Conservation (phyloP, 345 rosid genomes). For the Salix udensis region DNA sequence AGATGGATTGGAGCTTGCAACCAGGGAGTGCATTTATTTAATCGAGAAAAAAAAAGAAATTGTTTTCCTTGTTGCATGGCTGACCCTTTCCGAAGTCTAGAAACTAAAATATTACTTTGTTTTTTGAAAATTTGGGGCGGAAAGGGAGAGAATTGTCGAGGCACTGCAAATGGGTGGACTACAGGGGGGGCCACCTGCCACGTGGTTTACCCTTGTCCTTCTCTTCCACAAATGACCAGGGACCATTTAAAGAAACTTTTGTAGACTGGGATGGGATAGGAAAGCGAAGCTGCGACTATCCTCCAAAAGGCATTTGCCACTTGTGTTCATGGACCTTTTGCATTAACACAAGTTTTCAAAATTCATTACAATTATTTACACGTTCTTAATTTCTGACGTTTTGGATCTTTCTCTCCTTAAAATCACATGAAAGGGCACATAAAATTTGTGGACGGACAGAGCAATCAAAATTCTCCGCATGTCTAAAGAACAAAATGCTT, state of each 20-base stretch:
- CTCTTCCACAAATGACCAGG: no score
- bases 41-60: no score
- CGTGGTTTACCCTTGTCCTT: no score
- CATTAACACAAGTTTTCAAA: background rate
- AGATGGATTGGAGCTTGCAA: no score
- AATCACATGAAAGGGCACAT: background rate
- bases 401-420: background rate
- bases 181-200: no score
- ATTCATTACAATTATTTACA: background rate
- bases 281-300: background rate
- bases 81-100: no score
- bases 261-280: no score
- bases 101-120: no score
- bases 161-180: no score
- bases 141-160: background rate
- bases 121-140: background rate
- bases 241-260: no score
- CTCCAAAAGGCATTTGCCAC: background rate
- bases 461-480: background rate
- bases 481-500: background rate
- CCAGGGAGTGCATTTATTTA: no score
- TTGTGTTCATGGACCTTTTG: background rate
- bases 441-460: background rate
- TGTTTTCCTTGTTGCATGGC: no score
- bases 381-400: background rate